Evolutionary conservation across 805 yeast genomes (phyloP).

Genomic region (Scheffersomyces stipitis): DNA sequence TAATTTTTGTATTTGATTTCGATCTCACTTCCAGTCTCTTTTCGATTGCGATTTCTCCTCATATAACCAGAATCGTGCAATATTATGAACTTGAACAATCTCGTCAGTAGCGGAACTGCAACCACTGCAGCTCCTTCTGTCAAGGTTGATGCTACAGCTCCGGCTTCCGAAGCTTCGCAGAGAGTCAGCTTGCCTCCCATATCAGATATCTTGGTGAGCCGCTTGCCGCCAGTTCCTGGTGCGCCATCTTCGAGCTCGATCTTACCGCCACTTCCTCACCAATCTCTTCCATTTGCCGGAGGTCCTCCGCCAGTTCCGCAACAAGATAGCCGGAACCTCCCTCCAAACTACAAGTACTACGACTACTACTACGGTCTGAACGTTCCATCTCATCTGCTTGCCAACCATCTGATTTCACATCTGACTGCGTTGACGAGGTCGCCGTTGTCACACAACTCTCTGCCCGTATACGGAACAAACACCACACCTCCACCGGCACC

Average conservation of each 20-base stretch:
- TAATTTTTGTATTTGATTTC: too few relatives aligned
- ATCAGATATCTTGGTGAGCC: constrained; percentile 33
- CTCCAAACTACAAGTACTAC: constrained; percentile 11
- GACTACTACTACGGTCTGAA: constrained; percentile 11
- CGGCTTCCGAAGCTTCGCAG: too few relatives aligned
- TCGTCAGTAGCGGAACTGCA: too few relatives aligned
- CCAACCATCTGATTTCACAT: neutral
- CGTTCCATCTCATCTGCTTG: neutral
- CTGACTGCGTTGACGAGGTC: constrained; percentile 3
- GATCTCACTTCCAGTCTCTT: too few relatives aligned
- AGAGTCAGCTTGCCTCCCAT: constrained; percentile 40
- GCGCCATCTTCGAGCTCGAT: constrained; percentile 2
- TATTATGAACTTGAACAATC: neutral
- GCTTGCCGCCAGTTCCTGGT: constrained; percentile 3
- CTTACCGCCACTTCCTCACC: constrained; percentile 8
- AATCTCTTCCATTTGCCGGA: neutral
- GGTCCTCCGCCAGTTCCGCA: neutral
- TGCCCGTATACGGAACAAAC: constrained; percentile 9
- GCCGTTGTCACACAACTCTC: constrained; percentile 8
- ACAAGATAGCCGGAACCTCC: neutral
- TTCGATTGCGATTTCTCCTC: too few relatives aligned
- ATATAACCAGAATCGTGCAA: too few relatives aligned
- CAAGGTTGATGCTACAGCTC: too few relatives aligned
- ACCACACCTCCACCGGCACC: constrained; percentile 11
- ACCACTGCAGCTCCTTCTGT: neutral